phyloP scores from a whole-genome alignment of 2,329 filamentous ascomycete species.

The Davidsoniella virescens region DNA sequence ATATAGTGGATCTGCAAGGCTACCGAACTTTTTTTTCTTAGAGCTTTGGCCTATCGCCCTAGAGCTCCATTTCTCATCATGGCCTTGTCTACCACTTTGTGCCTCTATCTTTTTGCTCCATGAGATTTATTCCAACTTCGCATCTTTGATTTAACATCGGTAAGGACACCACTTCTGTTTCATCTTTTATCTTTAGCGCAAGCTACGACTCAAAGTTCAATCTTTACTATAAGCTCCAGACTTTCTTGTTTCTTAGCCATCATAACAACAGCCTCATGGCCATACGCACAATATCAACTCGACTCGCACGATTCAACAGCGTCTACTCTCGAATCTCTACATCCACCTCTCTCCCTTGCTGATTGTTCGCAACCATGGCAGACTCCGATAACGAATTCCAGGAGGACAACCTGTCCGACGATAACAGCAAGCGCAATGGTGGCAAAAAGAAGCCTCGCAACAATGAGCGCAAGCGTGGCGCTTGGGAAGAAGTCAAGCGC shows the following conservation, averaged over 20 bases:
- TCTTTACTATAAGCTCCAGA: too few species aligned
- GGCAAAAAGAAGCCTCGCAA: constrained; percentile 15
- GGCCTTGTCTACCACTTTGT: too few species aligned
- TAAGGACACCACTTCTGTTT: too few species aligned
- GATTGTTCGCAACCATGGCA: constrained; percentile 33
- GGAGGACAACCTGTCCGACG: constrained; percentile 45
- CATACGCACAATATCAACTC: background rate
- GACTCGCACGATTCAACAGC: background rate
- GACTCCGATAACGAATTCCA: constrained; percentile 60
- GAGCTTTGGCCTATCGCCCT: background rate
- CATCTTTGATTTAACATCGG: too few species aligned
- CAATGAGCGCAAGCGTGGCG: constrained; percentile 27
- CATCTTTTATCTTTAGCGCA: too few species aligned
- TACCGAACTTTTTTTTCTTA: background rate
- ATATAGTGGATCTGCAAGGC: constrained; percentile 2
- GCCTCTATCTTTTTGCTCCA: too few species aligned
- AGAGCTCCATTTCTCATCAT: too few species aligned
- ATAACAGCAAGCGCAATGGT: constrained; percentile 21
- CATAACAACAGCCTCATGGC: background rate
- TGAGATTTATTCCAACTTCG: too few species aligned
- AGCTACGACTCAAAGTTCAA: too few species aligned
- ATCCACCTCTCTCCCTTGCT: background rate
- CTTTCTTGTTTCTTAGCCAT: background rate
- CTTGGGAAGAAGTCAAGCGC: constrained; percentile 51
- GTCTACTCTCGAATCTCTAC: background rate